These are phyloP conservation scores for Erysimum cheiri DNA, from an alignment of 441 rosid species.

Conservation along the genomic window DNA sequence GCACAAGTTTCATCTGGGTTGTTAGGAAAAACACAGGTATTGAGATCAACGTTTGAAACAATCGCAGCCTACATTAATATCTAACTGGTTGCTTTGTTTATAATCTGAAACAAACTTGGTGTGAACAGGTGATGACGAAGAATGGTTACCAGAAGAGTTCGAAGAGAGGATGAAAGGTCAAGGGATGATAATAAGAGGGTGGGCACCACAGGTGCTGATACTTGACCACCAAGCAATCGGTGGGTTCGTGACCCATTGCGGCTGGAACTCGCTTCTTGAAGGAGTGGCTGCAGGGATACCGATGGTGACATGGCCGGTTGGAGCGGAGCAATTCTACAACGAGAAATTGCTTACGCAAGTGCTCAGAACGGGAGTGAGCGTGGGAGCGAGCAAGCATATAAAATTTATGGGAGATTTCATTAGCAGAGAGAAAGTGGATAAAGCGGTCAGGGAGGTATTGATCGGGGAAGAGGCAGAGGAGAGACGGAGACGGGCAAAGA, in stretches of 20 bases:
- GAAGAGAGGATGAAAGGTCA: slow-evolving; percentile 53
- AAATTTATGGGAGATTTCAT: slow-evolving; percentile 36
- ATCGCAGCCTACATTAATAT: background rate
- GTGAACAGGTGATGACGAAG: slow-evolving; percentile 45
- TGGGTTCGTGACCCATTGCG: slow-evolving; percentile 66
- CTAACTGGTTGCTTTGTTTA: slow-evolving; percentile 40
- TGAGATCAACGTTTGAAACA: background rate
- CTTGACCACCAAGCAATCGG: slow-evolving; percentile 63
- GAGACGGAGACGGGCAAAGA: slow-evolving; percentile 48
- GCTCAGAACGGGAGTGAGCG: slow-evolving; percentile 47
- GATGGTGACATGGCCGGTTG: slow-evolving; percentile 63
- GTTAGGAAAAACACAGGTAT: slow-evolving; percentile 41
- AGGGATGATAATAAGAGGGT: slow-evolving; percentile 59
- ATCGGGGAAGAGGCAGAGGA: slow-evolving; percentile 58
- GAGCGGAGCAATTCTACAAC: slow-evolving; percentile 59
- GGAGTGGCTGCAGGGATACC: slow-evolving; percentile 58
- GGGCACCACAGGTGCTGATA: slow-evolving; percentile 70
- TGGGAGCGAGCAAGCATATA: slow-evolving; percentile 43
- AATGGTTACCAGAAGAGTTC: slow-evolving; percentile 62
- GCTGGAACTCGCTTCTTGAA: slow-evolving; percentile 75
- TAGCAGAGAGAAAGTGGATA: slow-evolving; percentile 51
- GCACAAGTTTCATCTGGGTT: slow-evolving; percentile 52
- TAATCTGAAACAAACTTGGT: slow-evolving; percentile 50
- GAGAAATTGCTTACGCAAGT: slow-evolving; percentile 55
- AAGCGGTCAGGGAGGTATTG: slow-evolving; percentile 53